These are phyloP conservation scores for Penstemon newberryi DNA, from an alignment of 257 asterid species.

Conservation along the genomic window DNA sequence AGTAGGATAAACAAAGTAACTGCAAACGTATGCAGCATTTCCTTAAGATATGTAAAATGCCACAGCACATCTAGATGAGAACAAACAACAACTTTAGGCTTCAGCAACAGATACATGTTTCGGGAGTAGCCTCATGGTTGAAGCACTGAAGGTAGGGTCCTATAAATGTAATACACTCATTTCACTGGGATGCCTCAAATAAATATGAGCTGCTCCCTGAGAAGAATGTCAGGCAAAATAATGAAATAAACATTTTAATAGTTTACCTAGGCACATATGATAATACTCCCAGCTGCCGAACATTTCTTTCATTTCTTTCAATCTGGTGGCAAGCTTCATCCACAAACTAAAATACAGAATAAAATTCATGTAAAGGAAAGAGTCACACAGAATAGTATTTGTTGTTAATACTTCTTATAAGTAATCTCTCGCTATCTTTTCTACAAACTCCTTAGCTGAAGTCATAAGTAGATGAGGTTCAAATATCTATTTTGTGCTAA, in stretches of 20 bases:
- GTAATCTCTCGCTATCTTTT: slow-evolving; percentile 3
- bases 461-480: slow-evolving; percentile 6
- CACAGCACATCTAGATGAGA: neutral
- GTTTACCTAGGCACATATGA: slow-evolving; percentile 79
- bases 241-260: slow-evolving; percentile 11
- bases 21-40: neutral
- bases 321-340: slow-evolving; percentile 98
- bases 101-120: slow-evolving; percentile 6
- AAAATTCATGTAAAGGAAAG: neutral
- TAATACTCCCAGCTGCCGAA: slow-evolving; percentile 81
- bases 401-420: slow-evolving; percentile 16
- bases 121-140: slow-evolving; percentile 5
- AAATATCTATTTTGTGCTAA: neutral
- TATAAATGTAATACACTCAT: neutral
- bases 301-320: slow-evolving; percentile 81
- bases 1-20: no score
- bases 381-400: slow-evolving; percentile 7
- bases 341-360: slow-evolving; percentile 65
- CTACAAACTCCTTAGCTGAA: neutral
- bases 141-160: neutral
- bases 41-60: neutral
- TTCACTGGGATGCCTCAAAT: slow-evolving; percentile 24
- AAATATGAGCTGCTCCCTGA: neutral
- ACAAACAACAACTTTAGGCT: neutral
- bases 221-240: slow-evolving; percentile 14